Base-by-base conservation (phyloP, 2,329 filamentous ascomycete genomes). In the Aspergillus felis region DNA sequence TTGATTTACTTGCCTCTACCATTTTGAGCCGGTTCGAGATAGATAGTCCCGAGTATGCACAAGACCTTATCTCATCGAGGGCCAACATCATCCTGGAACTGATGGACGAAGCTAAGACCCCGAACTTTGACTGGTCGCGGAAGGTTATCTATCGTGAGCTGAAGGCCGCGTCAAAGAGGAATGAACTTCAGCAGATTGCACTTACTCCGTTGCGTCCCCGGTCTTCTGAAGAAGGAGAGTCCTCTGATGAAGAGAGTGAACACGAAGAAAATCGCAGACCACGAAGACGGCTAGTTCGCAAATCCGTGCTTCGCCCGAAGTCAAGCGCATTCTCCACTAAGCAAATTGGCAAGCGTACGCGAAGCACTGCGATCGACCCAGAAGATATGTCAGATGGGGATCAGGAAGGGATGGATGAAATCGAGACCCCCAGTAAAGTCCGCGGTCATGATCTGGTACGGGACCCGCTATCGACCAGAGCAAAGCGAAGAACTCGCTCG, bases 281-380 rank as follows among this genome's bases (percentile, higher is more conserved):
- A 14, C 61, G 66, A 51, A 65, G 66, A 57, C 64, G 68, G 32
- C 66, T 73, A 54, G 69, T 71, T 35, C 71, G 71, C 54, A 79
- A 78, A 63, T 79, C 77, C 2, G 73, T 79, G 3, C 68, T 79
- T 12, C 75, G 77, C 6, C 77, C 77, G 1, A 78, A 76, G 53
- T 55, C 68, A n/a, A 70, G 66, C 53, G 67, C 71, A 3, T 62
- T 74, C 20, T 77, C 77, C 10, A 68, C 69, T 1, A 77, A 76
- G 57, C 66, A 72, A 47, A 73, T 71, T 24, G 75, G 76, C 42
- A 78, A 78, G 61, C 72, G 76, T 42, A 74, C 74, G 24, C 67
- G 74, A 53, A 72, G 71, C 50, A 58, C 64, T 44, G 64, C 60
- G 17, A 57, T 60, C 28, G 59, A 66, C 35, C 65, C 66, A 25